A percentile compares a stretch with the other conserved stretches of the same genome.
These are phyloP conservation scores for Cladorrhinum sp. DNA, from an alignment of 2,329 filamentous ascomycete species.

Conservation along the genomic window DNA sequence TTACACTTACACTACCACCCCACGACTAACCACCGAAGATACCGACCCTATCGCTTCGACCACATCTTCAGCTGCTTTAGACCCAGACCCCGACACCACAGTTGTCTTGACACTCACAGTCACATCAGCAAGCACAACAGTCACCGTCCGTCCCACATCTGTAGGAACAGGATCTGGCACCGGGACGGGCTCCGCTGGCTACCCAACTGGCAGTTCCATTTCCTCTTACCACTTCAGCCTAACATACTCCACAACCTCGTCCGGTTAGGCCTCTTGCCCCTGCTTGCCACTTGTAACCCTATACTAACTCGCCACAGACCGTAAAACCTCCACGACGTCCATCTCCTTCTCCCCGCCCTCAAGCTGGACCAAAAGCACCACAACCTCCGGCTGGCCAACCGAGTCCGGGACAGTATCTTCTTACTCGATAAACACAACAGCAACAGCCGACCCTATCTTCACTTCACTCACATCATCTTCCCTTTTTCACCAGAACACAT, in stretches of 20 bases:
- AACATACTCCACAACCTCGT: conserved; percentile 12
- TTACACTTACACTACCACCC: background rate
- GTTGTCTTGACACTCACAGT: conserved; percentile 6
- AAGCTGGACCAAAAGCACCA: conserved; percentile 10
- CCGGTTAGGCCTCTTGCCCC: background rate
- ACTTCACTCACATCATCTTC: too few species aligned
- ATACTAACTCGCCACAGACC: background rate
- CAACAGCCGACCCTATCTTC: background rate
- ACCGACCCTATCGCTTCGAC: conserved; percentile 7
- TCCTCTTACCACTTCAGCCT: conserved; percentile 13
- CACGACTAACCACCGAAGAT: conserved; percentile 2
- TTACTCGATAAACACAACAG: background rate
- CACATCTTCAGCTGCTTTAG: background rate
- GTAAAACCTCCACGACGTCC: too few species aligned
- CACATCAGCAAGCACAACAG: conserved; percentile 8
- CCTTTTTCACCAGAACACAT: too few species aligned
- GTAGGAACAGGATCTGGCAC: background rate
- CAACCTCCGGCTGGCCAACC: background rate
- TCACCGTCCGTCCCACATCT: background rate
- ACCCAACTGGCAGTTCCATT: background rate
- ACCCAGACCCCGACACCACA: conserved; percentile 2
- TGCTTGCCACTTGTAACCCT: background rate
- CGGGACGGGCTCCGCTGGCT: background rate
- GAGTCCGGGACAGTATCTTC: background rate
- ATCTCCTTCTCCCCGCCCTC: background rate